phyloP scores from a whole-genome alignment of 768 basidiomycete genomes.

The Suillus variegatus region DNA sequence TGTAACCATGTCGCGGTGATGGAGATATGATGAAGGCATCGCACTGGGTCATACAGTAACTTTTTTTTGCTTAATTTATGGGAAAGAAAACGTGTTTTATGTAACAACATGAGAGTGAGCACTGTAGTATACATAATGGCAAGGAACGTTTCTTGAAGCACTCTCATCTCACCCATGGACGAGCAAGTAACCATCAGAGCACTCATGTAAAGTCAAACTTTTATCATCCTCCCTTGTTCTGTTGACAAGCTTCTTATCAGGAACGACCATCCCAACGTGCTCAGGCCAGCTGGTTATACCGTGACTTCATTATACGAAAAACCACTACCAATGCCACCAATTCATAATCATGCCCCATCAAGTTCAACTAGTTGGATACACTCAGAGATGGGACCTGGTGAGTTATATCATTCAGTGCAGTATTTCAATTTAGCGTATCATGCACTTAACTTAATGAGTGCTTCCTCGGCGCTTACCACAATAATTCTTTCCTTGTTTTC shows the following conservation, averaged over 20 bases:
- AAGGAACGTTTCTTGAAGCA: too few species aligned
- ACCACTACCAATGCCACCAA: conserved; percentile 35
- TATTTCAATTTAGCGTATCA: not conserved
- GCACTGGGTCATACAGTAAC: not conserved
- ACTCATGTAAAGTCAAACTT: conserved; percentile 24
- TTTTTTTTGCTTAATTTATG: conserved; percentile 2
- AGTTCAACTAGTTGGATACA: conserved; percentile 30
- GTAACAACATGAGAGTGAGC: conserved; percentile 21
- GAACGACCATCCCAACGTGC: conserved; percentile 24
- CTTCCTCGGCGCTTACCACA: conserved; percentile 24
- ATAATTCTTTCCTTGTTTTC: conserved; percentile 21
- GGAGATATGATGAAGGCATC: conserved; percentile 3
- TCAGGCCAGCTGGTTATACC: conserved; percentile 25
- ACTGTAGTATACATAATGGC: conserved; percentile 14
- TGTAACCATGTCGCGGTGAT: conserved; percentile 11
- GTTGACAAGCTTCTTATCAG: conserved; percentile 13
- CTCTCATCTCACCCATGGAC: too few species aligned
- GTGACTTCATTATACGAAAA: conserved; percentile 34
- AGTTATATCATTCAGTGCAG: conserved; percentile 15
- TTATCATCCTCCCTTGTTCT: not conserved
- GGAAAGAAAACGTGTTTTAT: conserved; percentile 25
- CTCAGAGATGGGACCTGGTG: conserved; percentile 16
- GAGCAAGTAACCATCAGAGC: not conserved
- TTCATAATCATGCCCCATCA: conserved; percentile 8
- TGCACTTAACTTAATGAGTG: not conserved